A percentile compares a stretch with the other conserved stretches of the same genome.
phyloP scores from a whole-genome alignment of 106 monocot genomes.

The Phalaenopsis aphrodite region DNA sequence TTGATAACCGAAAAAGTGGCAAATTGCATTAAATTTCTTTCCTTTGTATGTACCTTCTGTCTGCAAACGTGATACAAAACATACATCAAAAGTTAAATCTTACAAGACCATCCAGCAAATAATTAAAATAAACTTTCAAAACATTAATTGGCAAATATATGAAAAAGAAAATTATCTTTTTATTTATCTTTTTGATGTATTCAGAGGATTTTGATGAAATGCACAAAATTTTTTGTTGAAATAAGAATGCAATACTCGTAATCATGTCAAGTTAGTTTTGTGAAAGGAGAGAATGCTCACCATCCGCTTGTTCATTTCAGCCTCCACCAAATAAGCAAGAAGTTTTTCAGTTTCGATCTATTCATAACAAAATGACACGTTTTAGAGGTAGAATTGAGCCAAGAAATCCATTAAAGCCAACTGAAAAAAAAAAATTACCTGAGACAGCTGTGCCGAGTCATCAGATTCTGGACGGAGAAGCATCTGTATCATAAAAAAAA shows the following conservation, averaged over 20 bases:
- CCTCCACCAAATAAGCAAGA: conserved; percentile 46
- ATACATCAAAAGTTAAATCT: background rate
- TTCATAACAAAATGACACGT: background rate
- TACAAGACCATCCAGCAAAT: background rate
- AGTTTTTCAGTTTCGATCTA: conserved; percentile 63
- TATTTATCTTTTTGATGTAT: too few species aligned
- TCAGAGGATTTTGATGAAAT: too few species aligned
- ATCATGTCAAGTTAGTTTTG: background rate
- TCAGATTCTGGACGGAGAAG: conserved; percentile 49
- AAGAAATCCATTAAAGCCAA: background rate
- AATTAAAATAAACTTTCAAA: background rate
- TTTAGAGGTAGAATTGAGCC: background rate
- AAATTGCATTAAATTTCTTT: conserved; percentile 80
- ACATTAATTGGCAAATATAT: too few species aligned
- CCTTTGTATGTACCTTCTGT: conserved; percentile 67
- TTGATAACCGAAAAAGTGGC: conserved; percentile 84
- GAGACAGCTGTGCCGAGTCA: conserved; percentile 54
- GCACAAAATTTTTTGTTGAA: too few species aligned
- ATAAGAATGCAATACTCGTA: background rate
- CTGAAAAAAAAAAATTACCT: conserved; percentile 13
- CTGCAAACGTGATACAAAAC: conserved; percentile 18
- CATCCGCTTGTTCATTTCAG: conserved; percentile 37
- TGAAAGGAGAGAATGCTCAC: conserved; percentile 17
- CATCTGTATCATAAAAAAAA: conserved; percentile 35
- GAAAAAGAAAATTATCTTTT: too few species aligned